Conservation (phyloP, 495 filamentous ascomycete species). For the Paragyromitra xinjiangensis region DNA sequence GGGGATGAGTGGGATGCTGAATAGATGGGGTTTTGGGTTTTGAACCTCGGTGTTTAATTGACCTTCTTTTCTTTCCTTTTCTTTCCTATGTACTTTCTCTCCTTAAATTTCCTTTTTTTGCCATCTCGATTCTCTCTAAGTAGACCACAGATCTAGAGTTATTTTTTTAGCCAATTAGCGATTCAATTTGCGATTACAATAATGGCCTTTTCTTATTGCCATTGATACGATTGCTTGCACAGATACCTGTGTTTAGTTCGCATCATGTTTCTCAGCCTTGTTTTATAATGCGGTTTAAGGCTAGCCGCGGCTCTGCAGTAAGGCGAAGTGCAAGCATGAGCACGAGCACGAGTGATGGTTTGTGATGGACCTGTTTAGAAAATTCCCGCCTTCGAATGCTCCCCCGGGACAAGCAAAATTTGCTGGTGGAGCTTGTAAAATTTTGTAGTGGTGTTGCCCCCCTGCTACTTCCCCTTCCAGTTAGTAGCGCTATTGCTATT, state of each 20-base stretch:
- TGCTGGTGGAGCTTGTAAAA: background rate
- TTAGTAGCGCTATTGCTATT: background rate
- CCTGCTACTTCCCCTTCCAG: too few species aligned
- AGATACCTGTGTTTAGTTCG: too few species aligned
- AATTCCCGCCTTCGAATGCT: background rate
- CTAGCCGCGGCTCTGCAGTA: too few species aligned
- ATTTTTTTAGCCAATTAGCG: constrained; percentile 5
- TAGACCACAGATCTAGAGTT: background rate
- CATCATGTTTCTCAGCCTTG: too few species aligned
- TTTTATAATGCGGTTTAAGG: too few species aligned
- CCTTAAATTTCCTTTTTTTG: constrained; percentile 19
- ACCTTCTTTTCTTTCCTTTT: constrained; percentile 5
- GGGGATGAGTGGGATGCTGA: constrained; percentile 11
- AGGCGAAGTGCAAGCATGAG: too few species aligned
- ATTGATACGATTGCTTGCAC: too few species aligned
- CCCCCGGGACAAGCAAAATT: background rate
- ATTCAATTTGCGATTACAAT: background rate
- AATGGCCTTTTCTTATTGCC: too few species aligned
- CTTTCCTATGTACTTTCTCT: background rate
- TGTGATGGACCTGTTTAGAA: background rate
- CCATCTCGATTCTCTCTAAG: background rate
- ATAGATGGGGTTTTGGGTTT: constrained; percentile 8
- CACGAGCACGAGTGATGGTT: background rate
- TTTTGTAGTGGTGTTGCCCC: too few species aligned
- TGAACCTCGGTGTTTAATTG: background rate